These are phyloP conservation scores for Micromonas commoda DNA, from an alignment of 139 green algal genomes.

Conservation along the genomic window DNA sequence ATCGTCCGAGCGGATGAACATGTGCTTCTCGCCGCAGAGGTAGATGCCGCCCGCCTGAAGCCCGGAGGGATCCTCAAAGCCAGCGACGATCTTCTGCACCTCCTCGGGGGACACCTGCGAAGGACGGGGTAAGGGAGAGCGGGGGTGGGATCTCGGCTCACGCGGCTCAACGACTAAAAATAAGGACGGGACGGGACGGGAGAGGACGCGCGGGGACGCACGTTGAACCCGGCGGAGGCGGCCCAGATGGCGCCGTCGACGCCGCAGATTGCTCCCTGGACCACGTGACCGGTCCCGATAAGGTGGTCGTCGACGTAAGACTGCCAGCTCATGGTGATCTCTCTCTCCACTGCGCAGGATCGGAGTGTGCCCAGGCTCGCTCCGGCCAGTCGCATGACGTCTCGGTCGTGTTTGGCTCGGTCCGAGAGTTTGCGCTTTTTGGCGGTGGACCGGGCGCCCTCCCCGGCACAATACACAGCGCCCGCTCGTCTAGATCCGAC, in stretches of 20 bases:
- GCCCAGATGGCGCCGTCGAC: neutral
- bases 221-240: neutral
- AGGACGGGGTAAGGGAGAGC: neutral
- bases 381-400: no score
- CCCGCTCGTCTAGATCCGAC: neutral
- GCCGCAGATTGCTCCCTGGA: constrained; percentile 9
- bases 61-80: neutral
- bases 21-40: neutral
- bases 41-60: neutral
- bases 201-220: neutral
- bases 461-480: no score
- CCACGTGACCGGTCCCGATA: neutral
- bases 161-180: neutral
- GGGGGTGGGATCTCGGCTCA: no score
- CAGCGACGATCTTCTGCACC: neutral
- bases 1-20: constrained; percentile 1
- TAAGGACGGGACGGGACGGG: no score
- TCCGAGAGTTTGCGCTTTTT: no score
- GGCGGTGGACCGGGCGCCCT: no score
- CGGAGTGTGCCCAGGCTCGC: no score
- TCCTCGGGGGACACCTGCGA: neutral
- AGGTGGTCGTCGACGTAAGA: constrained; percentile 22
- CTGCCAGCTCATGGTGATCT: constrained; percentile 16
- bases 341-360: no score
- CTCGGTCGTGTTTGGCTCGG: no score